Conservation (phyloP, 2,329 filamentous ascomycete genomes). For the Anisogramma anomala region DNA sequence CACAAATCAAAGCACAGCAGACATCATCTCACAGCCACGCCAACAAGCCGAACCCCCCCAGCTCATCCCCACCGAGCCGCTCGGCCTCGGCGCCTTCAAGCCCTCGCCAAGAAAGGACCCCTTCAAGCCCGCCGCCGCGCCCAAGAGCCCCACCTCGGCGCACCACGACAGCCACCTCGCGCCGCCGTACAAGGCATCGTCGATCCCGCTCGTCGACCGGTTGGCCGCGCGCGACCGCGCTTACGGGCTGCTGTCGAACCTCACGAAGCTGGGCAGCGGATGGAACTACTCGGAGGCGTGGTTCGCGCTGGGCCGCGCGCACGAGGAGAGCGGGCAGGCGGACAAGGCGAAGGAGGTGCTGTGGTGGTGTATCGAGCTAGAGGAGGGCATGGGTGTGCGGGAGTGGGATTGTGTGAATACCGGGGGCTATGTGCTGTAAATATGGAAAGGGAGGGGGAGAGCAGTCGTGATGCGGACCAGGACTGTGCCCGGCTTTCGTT, state of each 20-base stretch:
- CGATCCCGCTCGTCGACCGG: constrained; percentile 63
- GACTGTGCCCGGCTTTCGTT: no score
- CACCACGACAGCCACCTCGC: constrained; percentile 32
- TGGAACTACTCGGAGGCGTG: constrained; percentile 94
- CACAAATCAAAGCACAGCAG: constrained; percentile 11
- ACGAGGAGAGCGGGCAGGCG: constrained; percentile 74
- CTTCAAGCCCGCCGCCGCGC: not conserved
- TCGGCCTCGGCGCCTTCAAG: constrained; percentile 31
- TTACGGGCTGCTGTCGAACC: constrained; percentile 65
- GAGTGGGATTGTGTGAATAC: constrained; percentile 62
- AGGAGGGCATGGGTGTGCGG: constrained; percentile 71
- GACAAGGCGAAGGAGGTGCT: constrained; percentile 86
- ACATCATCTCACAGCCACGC: constrained; percentile 5
- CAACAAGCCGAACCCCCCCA: constrained; percentile 5
- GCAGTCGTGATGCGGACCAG: no score
- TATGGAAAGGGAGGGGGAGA: no score
- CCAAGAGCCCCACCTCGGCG: constrained; percentile 12
- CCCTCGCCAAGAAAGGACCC: constrained; percentile 1
- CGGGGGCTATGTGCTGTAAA: constrained; percentile 53
- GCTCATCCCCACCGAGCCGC: constrained; percentile 31
- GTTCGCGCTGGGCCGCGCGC: constrained; percentile 75
- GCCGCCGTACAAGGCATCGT: constrained; percentile 43
- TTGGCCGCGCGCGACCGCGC: constrained; percentile 86
- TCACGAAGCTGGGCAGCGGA: constrained; percentile 74
- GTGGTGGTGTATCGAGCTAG: constrained; percentile 96